These are phyloP conservation scores for Aureobasidium sp. DNA, from an alignment of 2,329 filamentous ascomycete genomes.

Conservation along the genomic window DNA sequence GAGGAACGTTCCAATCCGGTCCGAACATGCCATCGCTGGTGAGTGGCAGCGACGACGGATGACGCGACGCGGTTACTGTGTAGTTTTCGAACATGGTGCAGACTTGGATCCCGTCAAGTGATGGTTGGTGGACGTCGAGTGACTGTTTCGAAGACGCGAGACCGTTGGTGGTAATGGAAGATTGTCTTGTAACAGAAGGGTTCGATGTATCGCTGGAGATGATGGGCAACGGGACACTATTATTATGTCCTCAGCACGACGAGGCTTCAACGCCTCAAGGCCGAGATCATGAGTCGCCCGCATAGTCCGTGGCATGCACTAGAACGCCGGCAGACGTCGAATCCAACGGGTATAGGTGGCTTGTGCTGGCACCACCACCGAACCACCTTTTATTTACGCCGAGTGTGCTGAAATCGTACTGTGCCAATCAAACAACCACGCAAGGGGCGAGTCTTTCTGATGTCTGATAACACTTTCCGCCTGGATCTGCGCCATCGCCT, in stretches of 20 bases:
- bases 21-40: constrained; percentile 27
- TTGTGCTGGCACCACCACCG: constrained; percentile 5
- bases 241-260: constrained; percentile 5
- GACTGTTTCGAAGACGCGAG: neutral
- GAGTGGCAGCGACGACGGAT: constrained; percentile 21
- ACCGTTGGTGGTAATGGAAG: neutral
- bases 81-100: constrained; percentile 34
- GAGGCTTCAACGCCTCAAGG: constrained; percentile 13
- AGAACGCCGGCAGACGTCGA: constrained; percentile 1
- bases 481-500: neutral
- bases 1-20: constrained; percentile 26
- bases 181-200: neutral
- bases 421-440: neutral
- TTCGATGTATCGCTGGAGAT: neutral
- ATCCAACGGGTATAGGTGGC: neutral
- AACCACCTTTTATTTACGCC: constrained; percentile 10
- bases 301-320: constrained; percentile 8
- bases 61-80: constrained; percentile 33
- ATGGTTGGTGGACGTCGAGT: neutral
- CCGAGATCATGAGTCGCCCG: constrained; percentile 13
- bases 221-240: constrained; percentile 3
- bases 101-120: neutral
- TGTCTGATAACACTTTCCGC: neutral
- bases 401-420: neutral
- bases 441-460: neutral